Evolutionary conservation across 306 rosid genomes (phyloP).

Genomic region (Hippophae tibetana): DNA sequence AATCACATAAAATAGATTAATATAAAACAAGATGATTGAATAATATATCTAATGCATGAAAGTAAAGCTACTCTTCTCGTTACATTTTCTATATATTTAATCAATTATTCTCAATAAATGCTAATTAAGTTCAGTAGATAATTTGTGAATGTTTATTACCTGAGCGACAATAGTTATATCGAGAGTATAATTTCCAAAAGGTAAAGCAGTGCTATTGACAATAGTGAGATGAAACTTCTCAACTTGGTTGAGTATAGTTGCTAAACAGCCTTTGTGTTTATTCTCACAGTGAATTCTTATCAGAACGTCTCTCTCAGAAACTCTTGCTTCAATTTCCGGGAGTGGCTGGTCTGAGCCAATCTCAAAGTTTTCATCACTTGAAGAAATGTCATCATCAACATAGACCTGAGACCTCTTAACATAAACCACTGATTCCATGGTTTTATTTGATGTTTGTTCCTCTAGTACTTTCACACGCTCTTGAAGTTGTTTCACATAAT

Average conservation of each 20-base stretch:
- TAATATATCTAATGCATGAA: too few relatives aligned
- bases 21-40: too few relatives aligned
- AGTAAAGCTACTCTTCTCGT: too few relatives aligned
- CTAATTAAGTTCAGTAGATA: neutral
- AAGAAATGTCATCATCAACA: conserved; percentile 15
- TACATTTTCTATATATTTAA: too few relatives aligned
- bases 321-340: conserved; percentile 65
- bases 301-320: conserved; percentile 48
- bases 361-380: conserved; percentile 18
- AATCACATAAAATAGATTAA: too few relatives aligned
- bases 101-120: too few relatives aligned
- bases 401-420: conserved; percentile 35
- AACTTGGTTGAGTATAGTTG: conserved; percentile 29
- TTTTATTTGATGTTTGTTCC: conserved; percentile 31
- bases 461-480: conserved; percentile 43
- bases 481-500: conserved; percentile 45
- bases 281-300: conserved; percentile 55
- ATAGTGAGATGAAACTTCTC: conserved; percentile 48
- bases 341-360: conserved; percentile 22
- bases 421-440: conserved; percentile 26
- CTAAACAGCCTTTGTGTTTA: conserved; percentile 25
- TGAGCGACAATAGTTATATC: conserved; percentile 59
- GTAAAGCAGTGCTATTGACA: conserved; percentile 42
- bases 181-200: conserved; percentile 49
- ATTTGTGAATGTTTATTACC: conserved; percentile 32